phyloP scores from a whole-genome alignment of 202 grass and related monocot genomes.

The Carex arenaria region DNA sequence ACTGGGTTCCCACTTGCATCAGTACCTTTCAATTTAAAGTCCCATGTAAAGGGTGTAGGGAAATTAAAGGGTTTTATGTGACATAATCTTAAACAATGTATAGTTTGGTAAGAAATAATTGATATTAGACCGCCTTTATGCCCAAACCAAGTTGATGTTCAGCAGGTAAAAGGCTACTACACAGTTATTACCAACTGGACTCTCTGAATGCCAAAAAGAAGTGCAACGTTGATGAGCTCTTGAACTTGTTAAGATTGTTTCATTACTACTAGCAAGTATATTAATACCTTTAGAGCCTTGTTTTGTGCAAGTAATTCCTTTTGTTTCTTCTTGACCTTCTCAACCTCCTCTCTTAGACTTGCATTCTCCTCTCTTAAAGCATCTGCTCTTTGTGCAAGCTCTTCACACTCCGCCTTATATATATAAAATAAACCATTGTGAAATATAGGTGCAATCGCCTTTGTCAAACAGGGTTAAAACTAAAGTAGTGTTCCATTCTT shows the following conservation, averaged over 20 bases:
- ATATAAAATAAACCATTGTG: background rate
- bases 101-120: background rate
- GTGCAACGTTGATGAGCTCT: background rate
- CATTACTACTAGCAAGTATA: background rate
- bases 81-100: background rate
- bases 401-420: constrained; percentile 43
- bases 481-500: background rate
- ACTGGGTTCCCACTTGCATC: background rate
- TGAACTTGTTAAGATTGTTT: background rate
- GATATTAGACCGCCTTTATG: background rate
- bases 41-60: background rate
- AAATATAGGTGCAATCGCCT: background rate
- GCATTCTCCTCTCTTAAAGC: constrained; percentile 51
- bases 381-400: constrained; percentile 38
- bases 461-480: background rate
- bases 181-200: background rate
- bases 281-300: constrained; percentile 33
- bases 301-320: constrained; percentile 40
- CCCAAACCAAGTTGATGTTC: background rate
- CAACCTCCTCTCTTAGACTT: constrained; percentile 32
- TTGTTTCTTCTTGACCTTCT: constrained; percentile 33
- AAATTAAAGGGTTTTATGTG: background rate
- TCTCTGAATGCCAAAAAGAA: background rate
- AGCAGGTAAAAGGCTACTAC: background rate
- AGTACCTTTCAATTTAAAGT: background rate